These are phyloP conservation scores for Phytopythium aichiense DNA, from an alignment of 352 stramenopile species.

Conservation along the genomic window DNA sequence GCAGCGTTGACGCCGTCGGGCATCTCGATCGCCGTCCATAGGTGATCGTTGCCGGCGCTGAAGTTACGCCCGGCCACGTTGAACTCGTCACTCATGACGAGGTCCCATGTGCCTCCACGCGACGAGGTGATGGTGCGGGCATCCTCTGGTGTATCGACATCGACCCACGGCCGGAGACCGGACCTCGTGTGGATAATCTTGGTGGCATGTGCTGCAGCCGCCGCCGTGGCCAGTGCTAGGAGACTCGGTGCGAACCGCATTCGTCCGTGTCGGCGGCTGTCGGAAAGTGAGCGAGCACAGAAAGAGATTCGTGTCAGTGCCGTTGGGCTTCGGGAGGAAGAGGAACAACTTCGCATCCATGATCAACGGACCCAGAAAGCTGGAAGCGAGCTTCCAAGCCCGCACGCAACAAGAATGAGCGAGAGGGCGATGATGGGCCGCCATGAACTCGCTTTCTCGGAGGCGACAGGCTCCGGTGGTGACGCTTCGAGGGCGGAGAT, in stretches of 20 bases:
- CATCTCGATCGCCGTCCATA: constrained; percentile 78
- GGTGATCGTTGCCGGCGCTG: constrained; percentile 32
- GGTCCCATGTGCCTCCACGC: constrained; percentile 43
- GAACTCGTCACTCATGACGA: constrained; percentile 80
- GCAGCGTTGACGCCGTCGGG: constrained; percentile 44
- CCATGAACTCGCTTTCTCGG: too few relatives aligned
- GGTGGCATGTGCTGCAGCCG: background rate
- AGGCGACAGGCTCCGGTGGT: too few relatives aligned
- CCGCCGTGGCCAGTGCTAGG: background rate
- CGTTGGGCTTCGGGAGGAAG: too few relatives aligned
- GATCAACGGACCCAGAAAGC: too few relatives aligned
- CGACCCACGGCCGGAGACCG: constrained; percentile 35
- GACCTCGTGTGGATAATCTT: constrained; percentile 22
- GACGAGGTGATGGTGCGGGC: constrained; percentile 29
- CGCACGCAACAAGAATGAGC: too few relatives aligned
- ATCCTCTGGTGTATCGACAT: constrained; percentile 26
- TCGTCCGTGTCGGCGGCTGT: too few relatives aligned
- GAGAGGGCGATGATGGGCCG: too few relatives aligned
- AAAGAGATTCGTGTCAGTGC: too few relatives aligned
- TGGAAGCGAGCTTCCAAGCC: too few relatives aligned
- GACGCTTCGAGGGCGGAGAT: too few relatives aligned
- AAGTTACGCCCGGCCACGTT: constrained; percentile 60
- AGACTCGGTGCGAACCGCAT: background rate
- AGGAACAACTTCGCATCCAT: too few relatives aligned
- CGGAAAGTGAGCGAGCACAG: too few relatives aligned